Evolutionary conservation across 495 filamentous ascomycete genomes (phyloP).

Genomic region (Hypoxylon intermedium): DNA sequence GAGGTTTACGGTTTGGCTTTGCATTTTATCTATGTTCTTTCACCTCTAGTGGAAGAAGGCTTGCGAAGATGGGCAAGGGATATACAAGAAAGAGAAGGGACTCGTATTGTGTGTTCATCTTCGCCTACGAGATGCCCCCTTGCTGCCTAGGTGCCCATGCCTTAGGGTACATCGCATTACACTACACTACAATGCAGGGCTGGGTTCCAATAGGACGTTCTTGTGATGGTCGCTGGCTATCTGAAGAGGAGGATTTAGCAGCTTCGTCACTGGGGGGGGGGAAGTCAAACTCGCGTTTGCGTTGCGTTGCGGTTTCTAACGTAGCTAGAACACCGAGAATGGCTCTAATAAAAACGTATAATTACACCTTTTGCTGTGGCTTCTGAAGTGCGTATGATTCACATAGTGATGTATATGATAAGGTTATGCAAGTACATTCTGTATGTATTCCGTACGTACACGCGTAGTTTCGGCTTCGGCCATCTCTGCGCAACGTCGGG

Average conservation of each 20-base stretch:
- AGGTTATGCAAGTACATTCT: no score
- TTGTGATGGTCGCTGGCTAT: not conserved
- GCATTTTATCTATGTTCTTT: slow-evolving; percentile 20
- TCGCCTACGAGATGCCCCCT: not conserved
- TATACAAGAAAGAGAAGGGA: no score
- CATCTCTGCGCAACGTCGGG: slow-evolving; percentile 3
- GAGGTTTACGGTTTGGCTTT: slow-evolving; percentile 31
- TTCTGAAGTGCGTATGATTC: not conserved
- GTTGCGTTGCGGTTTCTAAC: slow-evolving; percentile 2
- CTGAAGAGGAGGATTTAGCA: not conserved
- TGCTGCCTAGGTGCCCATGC: no score
- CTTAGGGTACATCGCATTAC: not conserved
- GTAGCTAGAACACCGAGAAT: slow-evolving; percentile 19
- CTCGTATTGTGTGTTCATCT: not conserved
- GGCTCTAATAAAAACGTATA: slow-evolving; percentile 12
- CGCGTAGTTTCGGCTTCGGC: slow-evolving; percentile 10
- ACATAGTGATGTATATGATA: not conserved
- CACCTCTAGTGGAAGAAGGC: not conserved
- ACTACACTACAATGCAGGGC: not conserved
- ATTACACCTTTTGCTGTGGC: not conserved
- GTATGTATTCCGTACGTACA: no score
- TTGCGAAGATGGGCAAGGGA: no score
- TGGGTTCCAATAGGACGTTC: not conserved
- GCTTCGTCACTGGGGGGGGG: not conserved
- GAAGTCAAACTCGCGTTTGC: not conserved